Conservation (phyloP, 495 filamentous ascomycete genomes). For the Apiosordaria backusii region DNA sequence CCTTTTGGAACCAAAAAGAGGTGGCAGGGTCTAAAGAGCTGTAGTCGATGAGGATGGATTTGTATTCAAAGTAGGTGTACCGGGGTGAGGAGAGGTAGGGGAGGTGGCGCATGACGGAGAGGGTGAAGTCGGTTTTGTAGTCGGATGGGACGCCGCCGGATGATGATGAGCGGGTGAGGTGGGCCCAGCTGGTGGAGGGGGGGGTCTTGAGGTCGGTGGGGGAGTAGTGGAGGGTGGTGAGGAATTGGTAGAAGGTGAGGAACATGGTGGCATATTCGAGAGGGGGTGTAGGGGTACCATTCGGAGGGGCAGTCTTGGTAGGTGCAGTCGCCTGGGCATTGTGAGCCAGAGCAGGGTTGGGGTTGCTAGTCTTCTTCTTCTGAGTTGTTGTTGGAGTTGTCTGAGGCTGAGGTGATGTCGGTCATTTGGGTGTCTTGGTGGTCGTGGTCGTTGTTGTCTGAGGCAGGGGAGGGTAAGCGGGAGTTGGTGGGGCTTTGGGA, state of each 20-base stretch:
- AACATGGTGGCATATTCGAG: neutral
- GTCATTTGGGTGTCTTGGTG: too few species aligned
- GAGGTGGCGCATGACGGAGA: neutral
- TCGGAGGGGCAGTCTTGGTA: neutral
- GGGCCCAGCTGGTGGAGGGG: neutral
- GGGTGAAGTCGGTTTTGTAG: neutral
- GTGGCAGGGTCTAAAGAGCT: neutral
- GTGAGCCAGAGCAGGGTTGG: neutral
- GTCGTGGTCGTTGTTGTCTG: too few species aligned
- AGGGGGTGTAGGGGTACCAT: neutral
- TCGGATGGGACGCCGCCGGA: neutral
- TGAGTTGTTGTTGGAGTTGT: too few species aligned
- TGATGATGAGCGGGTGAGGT: neutral
- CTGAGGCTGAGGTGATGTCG: too few species aligned
- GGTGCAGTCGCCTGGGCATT: neutral
- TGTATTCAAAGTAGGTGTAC: neutral
- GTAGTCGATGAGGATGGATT: neutral
- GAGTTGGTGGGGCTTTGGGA: too few species aligned
- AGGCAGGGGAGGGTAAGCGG: too few species aligned
- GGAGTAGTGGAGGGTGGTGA: neutral
- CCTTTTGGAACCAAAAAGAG: neutral
- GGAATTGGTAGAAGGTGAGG: neutral
- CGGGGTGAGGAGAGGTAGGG: neutral
- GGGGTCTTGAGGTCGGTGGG: neutral
- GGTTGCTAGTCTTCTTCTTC: too few species aligned